These are phyloP conservation scores for Tricholoma sp. DNA, from an alignment of 768 basidiomycete species.

Conservation along the genomic window DNA sequence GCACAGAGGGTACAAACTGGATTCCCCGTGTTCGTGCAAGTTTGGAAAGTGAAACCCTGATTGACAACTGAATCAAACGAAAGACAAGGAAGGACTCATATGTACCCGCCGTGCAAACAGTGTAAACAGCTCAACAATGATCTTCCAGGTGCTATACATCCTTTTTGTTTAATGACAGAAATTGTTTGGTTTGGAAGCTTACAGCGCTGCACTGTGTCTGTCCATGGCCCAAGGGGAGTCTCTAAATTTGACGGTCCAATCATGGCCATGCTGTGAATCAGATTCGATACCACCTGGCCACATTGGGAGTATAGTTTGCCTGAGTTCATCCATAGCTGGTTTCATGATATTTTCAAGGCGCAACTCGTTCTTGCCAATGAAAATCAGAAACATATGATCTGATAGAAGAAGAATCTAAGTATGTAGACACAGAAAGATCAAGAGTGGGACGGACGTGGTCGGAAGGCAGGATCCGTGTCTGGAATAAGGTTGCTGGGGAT, in stretches of 20 bases:
- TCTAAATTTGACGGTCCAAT: constrained; percentile 60
- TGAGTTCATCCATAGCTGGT: constrained; percentile 53
- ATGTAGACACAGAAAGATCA: constrained; percentile 2
- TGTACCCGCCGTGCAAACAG: constrained; percentile 56
- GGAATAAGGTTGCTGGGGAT: constrained; percentile 11
- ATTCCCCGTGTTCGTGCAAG: constrained; percentile 53
- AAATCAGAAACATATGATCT: constrained; percentile 75
- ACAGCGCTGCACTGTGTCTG: constrained; percentile 52
- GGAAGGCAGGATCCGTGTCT: constrained; percentile 18
- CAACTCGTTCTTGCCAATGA: constrained; percentile 62
- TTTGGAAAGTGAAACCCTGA: constrained; percentile 69
- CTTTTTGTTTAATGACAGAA: constrained; percentile 5
- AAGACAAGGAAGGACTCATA: constrained; percentile 7
- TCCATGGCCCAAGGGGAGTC: constrained; percentile 65
- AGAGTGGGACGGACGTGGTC: constrained; percentile 24
- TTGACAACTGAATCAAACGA: constrained; percentile 1
- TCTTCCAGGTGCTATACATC: constrained; percentile 45
- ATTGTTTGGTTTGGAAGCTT: constrained; percentile 14
- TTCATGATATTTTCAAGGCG: constrained; percentile 47
- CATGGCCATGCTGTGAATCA: constrained; percentile 35
- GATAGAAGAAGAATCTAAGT: constrained; percentile 7
- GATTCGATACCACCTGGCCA: constrained; percentile 65
- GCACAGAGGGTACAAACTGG: constrained; percentile 32
- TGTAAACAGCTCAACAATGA: constrained; percentile 57
- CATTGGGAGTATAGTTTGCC: constrained; percentile 49